Evolutionary conservation across 805 yeast species (phyloP).

Genomic region (Kockiozyma suomiensis): DNA sequence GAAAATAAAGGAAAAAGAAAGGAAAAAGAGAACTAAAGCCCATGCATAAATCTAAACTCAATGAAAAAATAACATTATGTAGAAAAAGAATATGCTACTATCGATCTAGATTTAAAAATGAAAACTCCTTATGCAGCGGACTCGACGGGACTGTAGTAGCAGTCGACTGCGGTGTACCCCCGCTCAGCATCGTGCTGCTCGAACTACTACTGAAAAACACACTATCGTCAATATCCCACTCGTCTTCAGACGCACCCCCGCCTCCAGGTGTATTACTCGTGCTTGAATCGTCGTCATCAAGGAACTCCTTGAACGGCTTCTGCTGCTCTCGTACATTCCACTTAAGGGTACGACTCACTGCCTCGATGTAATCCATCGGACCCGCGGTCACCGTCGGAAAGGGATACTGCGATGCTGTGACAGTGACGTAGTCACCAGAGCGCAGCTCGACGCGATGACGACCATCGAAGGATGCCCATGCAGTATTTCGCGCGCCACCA

Average conservation of each 20-base stretch:
- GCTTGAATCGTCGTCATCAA: conserved; percentile 19
- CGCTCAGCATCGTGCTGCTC: conserved; percentile 23
- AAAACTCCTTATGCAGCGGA: conserved; percentile 28
- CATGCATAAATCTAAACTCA: background rate
- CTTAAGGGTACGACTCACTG: conserved; percentile 80
- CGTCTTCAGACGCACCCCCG: conserved; percentile 21
- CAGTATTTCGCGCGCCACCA: conserved; percentile 74
- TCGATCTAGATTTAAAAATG: conserved; percentile 17
- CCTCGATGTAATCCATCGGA: conserved; percentile 73
- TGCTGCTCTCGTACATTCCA: conserved; percentile 94
- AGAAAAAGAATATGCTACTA: background rate
- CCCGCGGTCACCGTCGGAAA: conserved; percentile 85
- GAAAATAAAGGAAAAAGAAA: background rate
- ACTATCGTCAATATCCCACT: conserved; percentile 35
- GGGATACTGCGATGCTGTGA: conserved; percentile 85
- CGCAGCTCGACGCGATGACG: conserved; percentile 77
- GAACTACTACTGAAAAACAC: conserved; percentile 23
- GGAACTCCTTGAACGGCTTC: conserved; percentile 68
- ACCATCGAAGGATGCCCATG: conserved; percentile 98
- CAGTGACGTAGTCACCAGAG: conserved; percentile 82
- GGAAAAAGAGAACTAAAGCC: background rate
- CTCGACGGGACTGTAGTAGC: conserved; percentile 31
- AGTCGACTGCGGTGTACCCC: conserved; percentile 23
- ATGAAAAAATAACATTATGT: background rate
- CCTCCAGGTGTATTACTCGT: background rate